Evolutionary conservation across 1,284 basidiomycete species (phyloP).

Genomic region (Takashimella koratensis): DNA sequence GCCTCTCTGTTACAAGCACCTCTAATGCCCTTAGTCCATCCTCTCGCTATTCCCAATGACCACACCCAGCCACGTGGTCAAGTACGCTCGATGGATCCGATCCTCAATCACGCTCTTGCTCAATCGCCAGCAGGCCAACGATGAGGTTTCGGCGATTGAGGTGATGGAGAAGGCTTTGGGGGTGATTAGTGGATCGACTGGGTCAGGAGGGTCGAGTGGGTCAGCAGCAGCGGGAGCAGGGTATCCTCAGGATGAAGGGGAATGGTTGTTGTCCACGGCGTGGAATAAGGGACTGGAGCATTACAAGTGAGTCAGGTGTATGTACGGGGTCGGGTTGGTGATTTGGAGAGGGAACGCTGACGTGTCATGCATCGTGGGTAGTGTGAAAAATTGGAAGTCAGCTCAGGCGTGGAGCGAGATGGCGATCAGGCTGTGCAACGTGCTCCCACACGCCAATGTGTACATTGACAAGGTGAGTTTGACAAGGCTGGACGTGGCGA

Average conservation of each 20-base stretch:
- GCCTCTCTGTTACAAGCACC: background rate
- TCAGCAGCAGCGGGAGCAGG: background rate
- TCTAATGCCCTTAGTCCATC: slow-evolving; percentile 2
- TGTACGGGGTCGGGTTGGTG: no score
- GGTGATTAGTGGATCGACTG: no score
- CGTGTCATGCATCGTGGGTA: background rate
- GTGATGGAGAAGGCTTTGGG: background rate
- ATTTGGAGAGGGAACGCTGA: no score
- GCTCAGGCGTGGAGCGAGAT: background rate
- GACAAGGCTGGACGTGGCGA: no score
- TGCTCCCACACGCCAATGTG: background rate
- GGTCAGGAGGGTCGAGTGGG: no score
- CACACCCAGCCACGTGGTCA: background rate
- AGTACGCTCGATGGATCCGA: slow-evolving; percentile 4
- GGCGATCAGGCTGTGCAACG: background rate
- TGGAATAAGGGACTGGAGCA: slow-evolving; percentile 2
- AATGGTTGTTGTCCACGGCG: slow-evolving; percentile 2
- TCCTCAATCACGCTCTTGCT: slow-evolving; percentile 5
- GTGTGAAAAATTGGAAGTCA: background rate
- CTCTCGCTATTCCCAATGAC: background rate
- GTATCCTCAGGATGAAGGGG: slow-evolving; percentile 4
- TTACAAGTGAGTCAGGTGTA: slow-evolving; percentile 2
- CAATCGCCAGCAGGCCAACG: slow-evolving; percentile 1
- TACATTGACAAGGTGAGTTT: background rate
- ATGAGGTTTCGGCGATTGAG: background rate